These are phyloP conservation scores for Globisporangium cystogenes DNA, from an alignment of 352 stramenopile species.

Conservation along the genomic window DNA sequence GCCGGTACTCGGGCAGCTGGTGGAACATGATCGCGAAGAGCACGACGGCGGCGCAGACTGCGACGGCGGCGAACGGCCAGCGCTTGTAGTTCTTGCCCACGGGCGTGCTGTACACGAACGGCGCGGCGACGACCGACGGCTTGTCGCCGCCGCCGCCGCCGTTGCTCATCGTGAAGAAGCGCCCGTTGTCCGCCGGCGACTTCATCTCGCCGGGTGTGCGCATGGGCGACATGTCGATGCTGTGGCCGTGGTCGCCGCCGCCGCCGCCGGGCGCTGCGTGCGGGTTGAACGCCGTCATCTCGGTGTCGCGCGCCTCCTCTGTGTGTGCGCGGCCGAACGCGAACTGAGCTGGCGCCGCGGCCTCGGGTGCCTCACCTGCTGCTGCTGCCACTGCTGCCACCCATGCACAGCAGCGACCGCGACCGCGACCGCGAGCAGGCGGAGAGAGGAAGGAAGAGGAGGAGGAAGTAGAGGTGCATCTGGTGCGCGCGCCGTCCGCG, in stretches of 20 bases:
- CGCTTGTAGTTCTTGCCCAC: constrained; percentile 79
- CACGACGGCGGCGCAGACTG: constrained; percentile 37
- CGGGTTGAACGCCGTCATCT: constrained; percentile 12
- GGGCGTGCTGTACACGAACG: constrained; percentile 72
- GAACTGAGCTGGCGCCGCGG: not conserved
- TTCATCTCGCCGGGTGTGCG: constrained; percentile 35
- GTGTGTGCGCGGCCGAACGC: not conserved
- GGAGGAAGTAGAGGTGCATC: constrained; percentile 2
- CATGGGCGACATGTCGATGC: constrained; percentile 14
- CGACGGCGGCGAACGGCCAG: constrained; percentile 68
- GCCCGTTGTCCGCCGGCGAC: constrained; percentile 36
- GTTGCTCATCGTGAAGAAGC: constrained; percentile 69
- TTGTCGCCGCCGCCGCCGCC: constrained; percentile 34
- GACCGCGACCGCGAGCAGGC: too few species aligned
- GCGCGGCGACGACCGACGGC: constrained; percentile 44
- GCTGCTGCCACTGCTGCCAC: too few species aligned
- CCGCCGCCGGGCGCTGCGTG: not conserved
- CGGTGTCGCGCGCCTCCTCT: not conserved
- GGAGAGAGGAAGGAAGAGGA: not conserved
- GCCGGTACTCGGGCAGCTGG: constrained; percentile 64
- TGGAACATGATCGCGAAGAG: constrained; percentile 68
- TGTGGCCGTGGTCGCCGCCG: not conserved
- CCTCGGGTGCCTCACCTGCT: too few species aligned
- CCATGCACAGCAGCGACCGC: too few species aligned
- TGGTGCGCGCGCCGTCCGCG: constrained; percentile 1